Base-by-base conservation (phyloP, 768 basidiomycete species). In the Mycena chlorophos region DNA sequence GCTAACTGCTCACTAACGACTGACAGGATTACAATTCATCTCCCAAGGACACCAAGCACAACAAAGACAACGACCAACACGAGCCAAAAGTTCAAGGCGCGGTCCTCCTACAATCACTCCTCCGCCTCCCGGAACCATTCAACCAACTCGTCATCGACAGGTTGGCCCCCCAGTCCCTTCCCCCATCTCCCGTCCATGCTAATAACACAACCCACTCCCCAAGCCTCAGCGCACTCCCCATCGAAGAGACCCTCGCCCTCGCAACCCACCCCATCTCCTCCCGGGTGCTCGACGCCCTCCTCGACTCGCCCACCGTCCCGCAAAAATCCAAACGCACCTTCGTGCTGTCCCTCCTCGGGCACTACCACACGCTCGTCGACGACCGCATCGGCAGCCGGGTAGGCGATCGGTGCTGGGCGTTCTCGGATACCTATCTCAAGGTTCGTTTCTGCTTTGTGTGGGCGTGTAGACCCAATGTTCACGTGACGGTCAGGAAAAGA, bases 321-420 rank as follows among this genome's bases (percentile, higher is more conserved):
- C 68, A 76, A 25, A 89, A 86, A 65, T 76, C 77, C 20, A 88
- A 89, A 59, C 83, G 90, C 8, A 75, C 79, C 59, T 80, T 96
- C 47, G 81, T 97, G 42, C 74, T 86, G 67, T 77, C 80, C 4
- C 85, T 96, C 65, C 80, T 94, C 34, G 91, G 87, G 5, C 81
- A 87, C 56, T 97, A 87, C 71, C 86, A 88, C 66, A 66, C 74
- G 27, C 84, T 99, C 29, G 90, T 89, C 4, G 89, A 95, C 67
- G 93, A 98, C 68, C 85, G 89, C 42, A 84, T 97, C 59, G 97
- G 97, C 42, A 92, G 91, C 64, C 80, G 93, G 45, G 86, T 98
- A 0, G 91, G 83, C 4, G 96, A 95, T 65, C 85, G 88, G n/a
- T 91, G 89, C 61, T 98, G 94, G 93, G 84, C 80, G 1, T 85